Conservation (phyloP, 1,284 basidiomycete species). For the Sporisorium exsertum region DNA sequence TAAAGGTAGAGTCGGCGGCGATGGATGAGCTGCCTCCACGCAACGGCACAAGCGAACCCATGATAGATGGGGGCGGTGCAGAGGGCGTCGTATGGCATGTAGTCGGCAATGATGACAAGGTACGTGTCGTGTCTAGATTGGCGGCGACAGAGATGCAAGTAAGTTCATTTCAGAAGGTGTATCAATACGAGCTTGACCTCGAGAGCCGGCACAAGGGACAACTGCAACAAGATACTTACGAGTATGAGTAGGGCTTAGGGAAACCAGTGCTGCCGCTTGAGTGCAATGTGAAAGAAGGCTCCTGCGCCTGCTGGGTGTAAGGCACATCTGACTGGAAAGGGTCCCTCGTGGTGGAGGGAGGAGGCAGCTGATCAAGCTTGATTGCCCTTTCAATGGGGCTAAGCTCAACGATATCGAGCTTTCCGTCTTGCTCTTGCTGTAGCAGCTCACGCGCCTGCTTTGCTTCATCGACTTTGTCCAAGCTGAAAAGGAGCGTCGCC, state of each 20-base stretch:
- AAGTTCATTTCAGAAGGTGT: too few species aligned
- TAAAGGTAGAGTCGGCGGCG: conserved; percentile 33
- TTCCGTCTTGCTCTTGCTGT: conserved; percentile 4
- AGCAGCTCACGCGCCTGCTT: conserved; percentile 4
- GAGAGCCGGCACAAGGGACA: not conserved
- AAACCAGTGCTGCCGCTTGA: conserved; percentile 53
- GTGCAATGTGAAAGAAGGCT: conserved; percentile 36
- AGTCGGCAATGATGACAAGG: conserved; percentile 24
- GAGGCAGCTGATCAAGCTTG: conserved; percentile 13
- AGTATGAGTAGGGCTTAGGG: conserved; percentile 42
- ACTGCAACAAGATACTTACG: conserved; percentile 2
- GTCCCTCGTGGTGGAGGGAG: conserved; percentile 8
- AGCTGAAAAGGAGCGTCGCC: conserved; percentile 6
- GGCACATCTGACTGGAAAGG: conserved; percentile 15
- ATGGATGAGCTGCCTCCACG: conserved; percentile 34
- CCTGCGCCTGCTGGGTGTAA: conserved; percentile 19
- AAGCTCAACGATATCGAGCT: conserved; percentile 2
- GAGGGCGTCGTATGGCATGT: conserved; percentile 25
- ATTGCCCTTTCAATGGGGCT: conserved; percentile 8
- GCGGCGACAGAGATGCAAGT: not conserved
- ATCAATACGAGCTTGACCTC: not conserved
- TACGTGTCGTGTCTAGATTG: conserved; percentile 24
- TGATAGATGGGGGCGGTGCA: conserved; percentile 50
- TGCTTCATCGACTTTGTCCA: conserved; percentile 12
- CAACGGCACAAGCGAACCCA: conserved; percentile 32